A percentile compares a stretch with the other conserved stretches of the same genome.
Conservation (phyloP, 1,284 basidiomycete species). For the Ceratobasidium sp. region DNA sequence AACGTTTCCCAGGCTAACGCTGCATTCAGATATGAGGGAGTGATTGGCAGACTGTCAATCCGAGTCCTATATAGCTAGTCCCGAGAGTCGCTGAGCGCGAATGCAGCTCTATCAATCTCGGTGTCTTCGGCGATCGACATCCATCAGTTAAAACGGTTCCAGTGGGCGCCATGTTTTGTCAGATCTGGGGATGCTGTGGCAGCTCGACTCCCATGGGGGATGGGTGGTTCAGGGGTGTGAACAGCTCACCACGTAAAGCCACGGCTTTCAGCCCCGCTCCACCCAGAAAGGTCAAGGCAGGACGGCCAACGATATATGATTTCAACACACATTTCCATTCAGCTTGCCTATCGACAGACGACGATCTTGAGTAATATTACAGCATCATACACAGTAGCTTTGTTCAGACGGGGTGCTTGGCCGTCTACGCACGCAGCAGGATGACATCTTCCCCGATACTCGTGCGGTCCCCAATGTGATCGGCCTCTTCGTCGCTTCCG, state of each 20-base stretch:
- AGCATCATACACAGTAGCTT: background rate
- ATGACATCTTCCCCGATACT: slow-evolving; percentile 38
- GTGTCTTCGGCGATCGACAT: slow-evolving; percentile 40
- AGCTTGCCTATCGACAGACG: slow-evolving; percentile 9
- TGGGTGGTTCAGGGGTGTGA: slow-evolving; percentile 26
- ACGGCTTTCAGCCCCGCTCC: background rate
- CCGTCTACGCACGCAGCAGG: slow-evolving; percentile 6
- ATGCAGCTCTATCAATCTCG: slow-evolving; percentile 28
- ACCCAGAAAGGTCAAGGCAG: slow-evolving; percentile 8
- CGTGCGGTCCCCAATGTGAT: slow-evolving; percentile 32
- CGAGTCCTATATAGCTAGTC: slow-evolving; percentile 25
- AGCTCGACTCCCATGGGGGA: slow-evolving; percentile 20
- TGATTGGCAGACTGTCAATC: slow-evolving; percentile 6
- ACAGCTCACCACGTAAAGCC: background rate
- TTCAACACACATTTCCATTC: slow-evolving; percentile 17
- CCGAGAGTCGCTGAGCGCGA: background rate
- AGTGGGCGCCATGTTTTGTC: background rate
- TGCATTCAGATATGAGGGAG: background rate
- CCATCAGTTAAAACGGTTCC: slow-evolving; percentile 3
- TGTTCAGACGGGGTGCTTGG: background rate
- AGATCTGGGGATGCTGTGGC: slow-evolving; percentile 14
- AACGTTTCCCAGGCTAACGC: slow-evolving; percentile 30
- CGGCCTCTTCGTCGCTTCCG: slow-evolving; percentile 38
- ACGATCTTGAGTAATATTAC: slow-evolving; percentile 25
- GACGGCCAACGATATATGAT: slow-evolving; percentile 2